Evolutionary conservation across 768 basidiomycete species (phyloP).

Genomic region (Mycena polygramma): DNA sequence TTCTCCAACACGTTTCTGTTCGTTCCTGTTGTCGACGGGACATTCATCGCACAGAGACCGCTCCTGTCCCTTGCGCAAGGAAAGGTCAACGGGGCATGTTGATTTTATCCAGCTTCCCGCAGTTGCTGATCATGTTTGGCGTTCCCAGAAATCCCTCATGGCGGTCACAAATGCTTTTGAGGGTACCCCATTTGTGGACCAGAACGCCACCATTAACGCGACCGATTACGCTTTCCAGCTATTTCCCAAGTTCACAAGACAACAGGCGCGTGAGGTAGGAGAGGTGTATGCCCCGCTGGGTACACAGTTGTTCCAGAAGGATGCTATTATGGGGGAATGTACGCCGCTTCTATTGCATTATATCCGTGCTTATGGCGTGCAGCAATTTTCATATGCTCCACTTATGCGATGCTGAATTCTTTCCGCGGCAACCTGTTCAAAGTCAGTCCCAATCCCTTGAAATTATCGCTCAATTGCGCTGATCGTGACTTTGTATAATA

Average conservation of each 20-base stretch:
- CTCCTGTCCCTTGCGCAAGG: slow-evolving; percentile 43
- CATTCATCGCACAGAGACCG: slow-evolving; percentile 48
- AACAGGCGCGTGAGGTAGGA: slow-evolving; percentile 15
- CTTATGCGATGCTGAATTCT: slow-evolving; percentile 44
- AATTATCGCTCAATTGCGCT: not conserved
- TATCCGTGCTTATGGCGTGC: not conserved
- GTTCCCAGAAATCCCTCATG: slow-evolving; percentile 40
- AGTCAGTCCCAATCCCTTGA: slow-evolving; percentile 40
- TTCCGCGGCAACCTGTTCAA: slow-evolving; percentile 47
- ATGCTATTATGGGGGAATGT: slow-evolving; percentile 43
- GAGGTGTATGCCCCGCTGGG: slow-evolving; percentile 34
- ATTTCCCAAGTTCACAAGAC: slow-evolving; percentile 37
- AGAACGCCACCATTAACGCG: slow-evolving; percentile 16
- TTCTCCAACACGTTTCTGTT: slow-evolving; percentile 45
- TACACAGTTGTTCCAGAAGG: slow-evolving; percentile 34
- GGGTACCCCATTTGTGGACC: slow-evolving; percentile 44
- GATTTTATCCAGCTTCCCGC: too few relatives aligned
- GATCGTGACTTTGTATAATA: not conserved
- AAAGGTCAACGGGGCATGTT: slow-evolving; percentile 45
- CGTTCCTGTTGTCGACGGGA: slow-evolving; percentile 52
- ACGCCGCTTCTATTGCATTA: too few relatives aligned
- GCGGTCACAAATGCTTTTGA: slow-evolving; percentile 46
- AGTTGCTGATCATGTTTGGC: not conserved
- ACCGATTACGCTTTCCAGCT: slow-evolving; percentile 38
- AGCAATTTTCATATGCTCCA: slow-evolving; percentile 52